Percentiles rank a stretch among this genome's conserved stretches.
Conservation (phyloP, 2,329 filamentous ascomycete species). For the Sclerotinia glacialis region DNA sequence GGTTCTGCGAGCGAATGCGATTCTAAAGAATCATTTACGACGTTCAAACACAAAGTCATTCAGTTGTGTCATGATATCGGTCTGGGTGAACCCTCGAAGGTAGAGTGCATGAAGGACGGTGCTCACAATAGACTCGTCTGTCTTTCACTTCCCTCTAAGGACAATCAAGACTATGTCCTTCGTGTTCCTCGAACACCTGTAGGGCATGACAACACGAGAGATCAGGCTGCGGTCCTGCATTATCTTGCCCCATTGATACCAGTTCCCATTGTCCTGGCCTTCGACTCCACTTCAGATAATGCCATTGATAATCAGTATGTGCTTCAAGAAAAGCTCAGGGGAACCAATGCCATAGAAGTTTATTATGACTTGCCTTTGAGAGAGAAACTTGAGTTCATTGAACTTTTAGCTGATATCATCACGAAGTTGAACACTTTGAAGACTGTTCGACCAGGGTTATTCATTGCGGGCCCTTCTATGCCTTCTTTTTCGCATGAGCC, state of each 20-base stretch:
- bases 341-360: constrained; percentile 5
- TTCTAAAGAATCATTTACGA: constrained; percentile 26
- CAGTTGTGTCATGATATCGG: constrained; percentile 29
- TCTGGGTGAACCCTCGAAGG: constrained; percentile 19
- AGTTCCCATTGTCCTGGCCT: constrained; percentile 23
- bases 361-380: constrained; percentile 22
- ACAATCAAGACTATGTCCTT: constrained; percentile 24
- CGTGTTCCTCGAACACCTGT: constrained; percentile 23
- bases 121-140: constrained; percentile 28
- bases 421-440: constrained; percentile 21
- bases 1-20: background rate
- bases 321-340: constrained; percentile 26
- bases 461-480: constrained; percentile 11
- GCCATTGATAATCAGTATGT: constrained; percentile 24
- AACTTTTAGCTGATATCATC: constrained; percentile 21
- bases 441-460: constrained; percentile 18
- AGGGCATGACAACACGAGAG: constrained; percentile 17
- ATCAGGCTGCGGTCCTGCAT: constrained; percentile 25
- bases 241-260: constrained; percentile 22
- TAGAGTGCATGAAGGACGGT: constrained; percentile 29
- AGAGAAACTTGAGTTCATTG: constrained; percentile 27
- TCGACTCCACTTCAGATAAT: constrained; percentile 27
- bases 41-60: constrained; percentile 24
- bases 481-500: background rate
- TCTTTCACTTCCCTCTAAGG: constrained; percentile 8